Percentiles rank a stretch among this genome's conserved stretches.
Conservation (phyloP, 352 stramenopile species). For the Phytophthora litchii region DNA sequence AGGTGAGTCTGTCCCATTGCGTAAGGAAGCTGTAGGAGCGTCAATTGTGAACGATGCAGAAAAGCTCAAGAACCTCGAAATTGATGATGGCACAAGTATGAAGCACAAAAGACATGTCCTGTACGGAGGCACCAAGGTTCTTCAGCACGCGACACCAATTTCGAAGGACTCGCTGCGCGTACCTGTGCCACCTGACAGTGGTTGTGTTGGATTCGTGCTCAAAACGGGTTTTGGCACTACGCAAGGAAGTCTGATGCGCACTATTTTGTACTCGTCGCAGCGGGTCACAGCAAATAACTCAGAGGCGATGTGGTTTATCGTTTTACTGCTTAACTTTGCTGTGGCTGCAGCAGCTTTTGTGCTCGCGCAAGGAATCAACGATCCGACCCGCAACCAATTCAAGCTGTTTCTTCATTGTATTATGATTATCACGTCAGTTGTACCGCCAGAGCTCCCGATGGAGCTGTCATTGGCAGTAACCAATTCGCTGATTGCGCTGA, state of each 20-base stretch:
- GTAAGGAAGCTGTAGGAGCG: constrained; percentile 92
- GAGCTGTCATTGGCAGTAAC: constrained; percentile 98
- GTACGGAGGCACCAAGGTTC: constrained; percentile 92
- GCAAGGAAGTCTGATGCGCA: constrained; percentile 97
- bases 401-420: constrained; percentile 97
- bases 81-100: constrained; percentile 81
- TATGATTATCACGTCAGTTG: constrained; percentile 98
- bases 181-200: constrained; percentile 87
- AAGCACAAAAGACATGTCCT: constrained; percentile 91
- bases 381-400: constrained; percentile 94
- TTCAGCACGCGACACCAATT: constrained; percentile 70
- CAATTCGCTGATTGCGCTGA: constrained; percentile 94
- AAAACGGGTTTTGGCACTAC: constrained; percentile 97
- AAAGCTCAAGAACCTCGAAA: constrained; percentile 66
- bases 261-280: constrained; percentile 97
- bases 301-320: constrained; percentile 97
- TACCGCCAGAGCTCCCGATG: constrained; percentile 98
- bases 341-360: constrained; percentile 94
- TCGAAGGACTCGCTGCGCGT: constrained; percentile 44
- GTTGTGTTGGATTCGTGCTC: constrained; percentile 95
- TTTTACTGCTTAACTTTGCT: constrained; percentile 97
- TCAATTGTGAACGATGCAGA: constrained; percentile 78
- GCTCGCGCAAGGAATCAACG: constrained; percentile 80
- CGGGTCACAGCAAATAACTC: constrained; percentile 95
- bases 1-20: constrained; percentile 97